Conservation (phyloP, 2,329 filamentous ascomycete species). For the Exophiala lecanii-corni region DNA sequence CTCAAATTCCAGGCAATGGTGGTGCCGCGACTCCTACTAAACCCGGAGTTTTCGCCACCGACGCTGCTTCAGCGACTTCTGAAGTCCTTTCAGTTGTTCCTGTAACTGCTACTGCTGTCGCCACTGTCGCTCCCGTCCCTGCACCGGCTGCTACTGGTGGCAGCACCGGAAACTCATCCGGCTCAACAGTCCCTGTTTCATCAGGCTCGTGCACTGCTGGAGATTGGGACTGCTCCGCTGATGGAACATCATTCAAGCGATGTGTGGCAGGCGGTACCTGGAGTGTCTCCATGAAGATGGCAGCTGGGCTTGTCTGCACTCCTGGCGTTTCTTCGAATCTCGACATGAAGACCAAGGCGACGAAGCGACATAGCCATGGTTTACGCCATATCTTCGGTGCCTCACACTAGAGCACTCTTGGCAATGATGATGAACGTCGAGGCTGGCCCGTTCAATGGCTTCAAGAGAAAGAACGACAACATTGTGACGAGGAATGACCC, state of each 20-base stretch:
- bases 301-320: conserved; percentile 51
- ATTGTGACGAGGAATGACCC: neutral
- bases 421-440: no score
- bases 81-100: conserved; percentile 9
- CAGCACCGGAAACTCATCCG: conserved; percentile 2
- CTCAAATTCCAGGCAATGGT: neutral
- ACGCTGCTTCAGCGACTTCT: conserved; percentile 8
- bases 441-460: no score
- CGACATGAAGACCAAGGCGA: neutral
- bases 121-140: conserved; percentile 7
- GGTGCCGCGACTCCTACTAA: neutral
- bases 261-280: conserved; percentile 50
- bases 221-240: conserved; percentile 53
- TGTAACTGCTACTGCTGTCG: conserved; percentile 5
- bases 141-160: conserved; percentile 25
- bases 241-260: conserved; percentile 55
- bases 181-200: conserved; percentile 30
- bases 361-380: neutral
- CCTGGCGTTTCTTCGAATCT: conserved; percentile 28
- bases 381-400: neutral
- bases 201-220: conserved; percentile 48
- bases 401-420: no score
- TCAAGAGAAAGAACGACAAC: no score
- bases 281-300: conserved; percentile 41
- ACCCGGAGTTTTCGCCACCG: conserved; percentile 11